Conservation (phyloP, 352 stramenopile genomes). For the Elongisporangium prolatum region DNA sequence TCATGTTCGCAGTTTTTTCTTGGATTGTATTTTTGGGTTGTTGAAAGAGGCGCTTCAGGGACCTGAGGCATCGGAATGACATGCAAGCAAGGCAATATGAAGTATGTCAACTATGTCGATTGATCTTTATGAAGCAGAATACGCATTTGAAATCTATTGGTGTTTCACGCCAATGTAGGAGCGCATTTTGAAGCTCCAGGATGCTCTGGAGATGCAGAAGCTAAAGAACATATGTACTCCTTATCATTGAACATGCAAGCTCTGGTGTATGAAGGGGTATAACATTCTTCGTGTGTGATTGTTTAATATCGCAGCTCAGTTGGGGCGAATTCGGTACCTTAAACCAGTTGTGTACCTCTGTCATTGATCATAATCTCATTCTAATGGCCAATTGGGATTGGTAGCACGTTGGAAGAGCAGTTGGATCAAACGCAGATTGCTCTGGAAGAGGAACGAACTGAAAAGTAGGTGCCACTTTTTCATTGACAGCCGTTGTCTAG, state of each 20-base stretch:
- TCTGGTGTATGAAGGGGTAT: neutral
- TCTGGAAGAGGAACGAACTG: slow-evolving; percentile 61
- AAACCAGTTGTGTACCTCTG: neutral
- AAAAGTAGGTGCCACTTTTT: slow-evolving; percentile 39
- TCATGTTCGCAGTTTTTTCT: neutral
- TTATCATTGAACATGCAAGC: neutral
- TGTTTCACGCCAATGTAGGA: slow-evolving; percentile 23
- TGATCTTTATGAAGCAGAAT: neutral
- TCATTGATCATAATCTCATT: neutral
- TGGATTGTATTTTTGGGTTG: neutral
- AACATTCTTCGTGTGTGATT: neutral
- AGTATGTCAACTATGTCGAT: slow-evolving; percentile 9
- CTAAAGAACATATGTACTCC: slow-evolving; percentile 72
- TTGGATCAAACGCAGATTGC: slow-evolving; percentile 53
- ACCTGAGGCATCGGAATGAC: neutral
- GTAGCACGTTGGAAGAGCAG: slow-evolving; percentile 55
- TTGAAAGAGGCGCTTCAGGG: neutral
- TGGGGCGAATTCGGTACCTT: slow-evolving; percentile 53
- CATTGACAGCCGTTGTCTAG: neutral
- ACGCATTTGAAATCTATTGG: neutral
- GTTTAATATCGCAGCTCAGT: slow-evolving; percentile 29
- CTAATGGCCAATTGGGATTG: too few relatives aligned
- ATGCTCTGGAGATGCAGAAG: slow-evolving; percentile 74
- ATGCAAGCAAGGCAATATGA: slow-evolving; percentile 76
- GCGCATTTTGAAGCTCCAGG: slow-evolving; percentile 73